Percentiles rank a stretch among this genome's conserved stretches.
Conservation (phyloP, 352 stramenopile genomes). For the Phytophthora capsici region DNA sequence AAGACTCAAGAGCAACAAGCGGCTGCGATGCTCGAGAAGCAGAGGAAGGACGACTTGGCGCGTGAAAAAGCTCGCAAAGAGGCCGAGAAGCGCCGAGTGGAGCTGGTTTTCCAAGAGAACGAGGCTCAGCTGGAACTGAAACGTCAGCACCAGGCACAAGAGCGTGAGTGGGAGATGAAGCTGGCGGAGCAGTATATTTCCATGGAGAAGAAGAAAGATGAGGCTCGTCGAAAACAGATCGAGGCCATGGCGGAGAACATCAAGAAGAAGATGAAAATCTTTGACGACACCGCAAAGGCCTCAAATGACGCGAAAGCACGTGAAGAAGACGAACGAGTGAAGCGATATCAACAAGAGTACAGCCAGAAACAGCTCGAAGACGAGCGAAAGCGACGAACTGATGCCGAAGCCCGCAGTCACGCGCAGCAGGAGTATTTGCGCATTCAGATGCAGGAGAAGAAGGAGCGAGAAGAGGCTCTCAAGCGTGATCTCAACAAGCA, state of each 20-base stretch:
- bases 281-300: slow-evolving; percentile 78
- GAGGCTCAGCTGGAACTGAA: slow-evolving; percentile 69
- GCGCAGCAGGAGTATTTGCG: slow-evolving; percentile 64
- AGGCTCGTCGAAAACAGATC: slow-evolving; percentile 61
- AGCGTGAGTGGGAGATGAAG: slow-evolving; percentile 70
- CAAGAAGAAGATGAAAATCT: slow-evolving; percentile 88
- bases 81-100: slow-evolving; percentile 66
- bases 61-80: slow-evolving; percentile 59
- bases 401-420: slow-evolving; percentile 55
- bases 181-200: slow-evolving; percentile 73
- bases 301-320: slow-evolving; percentile 62
- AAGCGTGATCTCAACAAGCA: slow-evolving; percentile 81
- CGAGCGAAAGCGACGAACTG: slow-evolving; percentile 56
- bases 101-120: slow-evolving; percentile 69
- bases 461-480: slow-evolving; percentile 50
- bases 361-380: slow-evolving; percentile 57
- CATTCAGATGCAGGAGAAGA: slow-evolving; percentile 77
- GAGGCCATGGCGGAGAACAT: slow-evolving; percentile 78
- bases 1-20: slow-evolving; percentile 57
- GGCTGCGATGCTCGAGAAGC: slow-evolving; percentile 51
- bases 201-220: slow-evolving; percentile 80
- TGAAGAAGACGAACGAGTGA: slow-evolving; percentile 73
- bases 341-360: slow-evolving; percentile 74
- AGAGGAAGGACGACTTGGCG: slow-evolving; percentile 60
- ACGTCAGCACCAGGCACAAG: slow-evolving; percentile 50